These are phyloP conservation scores for Cryphonectria radicalis DNA, from an alignment of 2,329 filamentous ascomycete genomes.

Conservation along the genomic window DNA sequence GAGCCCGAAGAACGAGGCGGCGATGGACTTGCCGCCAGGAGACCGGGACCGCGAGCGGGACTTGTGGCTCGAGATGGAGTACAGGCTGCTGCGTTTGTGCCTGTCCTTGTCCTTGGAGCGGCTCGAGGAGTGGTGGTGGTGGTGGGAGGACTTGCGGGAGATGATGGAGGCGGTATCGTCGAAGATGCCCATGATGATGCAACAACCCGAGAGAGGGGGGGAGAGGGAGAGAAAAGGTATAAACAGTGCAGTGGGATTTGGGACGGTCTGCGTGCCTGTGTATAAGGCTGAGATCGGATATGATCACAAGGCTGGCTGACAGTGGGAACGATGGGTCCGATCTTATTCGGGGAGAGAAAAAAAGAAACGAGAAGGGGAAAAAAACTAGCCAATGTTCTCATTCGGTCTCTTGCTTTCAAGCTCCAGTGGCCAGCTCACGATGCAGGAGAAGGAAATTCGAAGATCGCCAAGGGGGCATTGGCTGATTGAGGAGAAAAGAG, in stretches of 20 bases:
- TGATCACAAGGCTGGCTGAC: not conserved
- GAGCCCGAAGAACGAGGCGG: conserved; percentile 50
- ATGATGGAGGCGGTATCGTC: conserved; percentile 40
- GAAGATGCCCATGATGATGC: conserved; percentile 39
- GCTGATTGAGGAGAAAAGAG: conserved; percentile 12
- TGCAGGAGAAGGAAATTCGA: conserved; percentile 13
- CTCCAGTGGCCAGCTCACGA: conserved; percentile 21
- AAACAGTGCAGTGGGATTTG: conserved; percentile 1
- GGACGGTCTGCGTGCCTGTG: not conserved
- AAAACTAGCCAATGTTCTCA: conserved; percentile 10
- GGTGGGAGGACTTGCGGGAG: conserved; percentile 33
- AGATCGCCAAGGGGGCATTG: conserved; percentile 17
- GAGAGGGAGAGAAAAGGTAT: not conserved
- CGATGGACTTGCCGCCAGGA: conserved; percentile 42
- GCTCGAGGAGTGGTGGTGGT: conserved; percentile 27
- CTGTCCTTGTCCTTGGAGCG: conserved; percentile 27
- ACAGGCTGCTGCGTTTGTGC: conserved; percentile 35
- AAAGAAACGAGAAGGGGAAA: not conserved
- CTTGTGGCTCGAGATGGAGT: conserved; percentile 16
- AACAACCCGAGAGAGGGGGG: no score
- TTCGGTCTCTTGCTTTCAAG: conserved; percentile 1
- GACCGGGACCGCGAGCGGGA: conserved; percentile 44
- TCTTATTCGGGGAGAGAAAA: not conserved
- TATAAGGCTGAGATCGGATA: conserved; percentile 11
- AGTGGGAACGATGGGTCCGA: conserved; percentile 14